phyloP scores from a whole-genome alignment of 768 basidiomycete genomes.

The Suillus cothurnatus region DNA sequence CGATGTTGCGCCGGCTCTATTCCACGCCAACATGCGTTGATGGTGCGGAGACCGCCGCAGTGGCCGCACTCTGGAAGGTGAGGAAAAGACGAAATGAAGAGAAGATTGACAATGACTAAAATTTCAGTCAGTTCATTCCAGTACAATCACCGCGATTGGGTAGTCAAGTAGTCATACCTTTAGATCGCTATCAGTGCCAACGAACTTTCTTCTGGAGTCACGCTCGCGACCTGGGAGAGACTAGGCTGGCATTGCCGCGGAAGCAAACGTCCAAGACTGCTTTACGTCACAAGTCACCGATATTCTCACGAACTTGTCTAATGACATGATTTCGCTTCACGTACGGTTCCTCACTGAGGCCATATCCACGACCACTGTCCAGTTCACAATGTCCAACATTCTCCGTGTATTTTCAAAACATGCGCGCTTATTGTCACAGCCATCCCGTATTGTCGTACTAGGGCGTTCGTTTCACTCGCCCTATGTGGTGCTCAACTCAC shows the following conservation, averaged over 20 bases:
- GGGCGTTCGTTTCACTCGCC: constrained; percentile 67
- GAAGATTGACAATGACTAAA: background rate
- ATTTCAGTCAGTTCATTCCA: background rate
- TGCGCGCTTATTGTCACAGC: constrained; percentile 12
- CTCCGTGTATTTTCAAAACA: constrained; percentile 7
- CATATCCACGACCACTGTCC: constrained; percentile 17
- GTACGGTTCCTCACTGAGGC: constrained; percentile 3
- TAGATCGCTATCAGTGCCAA: background rate
- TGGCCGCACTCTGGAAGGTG: background rate
- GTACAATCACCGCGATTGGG: background rate
- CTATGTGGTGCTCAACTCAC: constrained; percentile 52
- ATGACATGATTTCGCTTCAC: background rate
- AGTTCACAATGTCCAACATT: constrained; percentile 20
- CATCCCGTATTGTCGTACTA: background rate
- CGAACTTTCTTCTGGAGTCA: background rate
- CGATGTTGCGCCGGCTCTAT: background rate
- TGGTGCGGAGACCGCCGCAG: background rate
- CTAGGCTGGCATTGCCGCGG: background rate
- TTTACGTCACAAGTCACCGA: constrained; percentile 32
- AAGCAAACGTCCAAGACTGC: background rate
- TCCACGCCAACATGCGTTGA: background rate
- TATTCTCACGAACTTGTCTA: constrained; percentile 26
- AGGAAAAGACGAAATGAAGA: background rate
- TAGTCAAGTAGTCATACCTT: background rate
- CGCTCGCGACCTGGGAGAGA: background rate